Evolutionary conservation across 1,284 basidiomycete species (phyloP).

Genomic region (Microbotryum lychnidis-dioicae): DNA sequence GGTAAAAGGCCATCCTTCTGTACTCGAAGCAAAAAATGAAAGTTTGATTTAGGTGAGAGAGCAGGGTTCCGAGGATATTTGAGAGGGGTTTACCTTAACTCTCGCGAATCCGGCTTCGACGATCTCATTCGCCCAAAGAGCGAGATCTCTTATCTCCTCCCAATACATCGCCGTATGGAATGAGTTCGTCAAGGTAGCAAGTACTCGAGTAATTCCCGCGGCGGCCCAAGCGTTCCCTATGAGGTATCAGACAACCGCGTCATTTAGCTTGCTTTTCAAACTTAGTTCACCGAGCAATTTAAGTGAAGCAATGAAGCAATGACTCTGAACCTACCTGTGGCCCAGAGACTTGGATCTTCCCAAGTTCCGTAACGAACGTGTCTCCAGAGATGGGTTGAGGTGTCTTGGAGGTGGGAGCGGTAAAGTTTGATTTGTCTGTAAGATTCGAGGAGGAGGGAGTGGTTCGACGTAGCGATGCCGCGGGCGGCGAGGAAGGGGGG

Average conservation of each 20-base stretch:
- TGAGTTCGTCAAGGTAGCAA: too few species aligned
- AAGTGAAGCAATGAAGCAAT: too few species aligned
- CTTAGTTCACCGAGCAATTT: too few species aligned
- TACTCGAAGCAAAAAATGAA: neutral
- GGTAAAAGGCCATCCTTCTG: conserved; percentile 53
- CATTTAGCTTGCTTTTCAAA: too few species aligned
- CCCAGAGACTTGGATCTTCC: conserved; percentile 49
- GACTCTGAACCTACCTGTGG: conserved; percentile 48
- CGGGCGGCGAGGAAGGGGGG: conserved; percentile 87
- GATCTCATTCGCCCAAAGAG: conserved; percentile 9
- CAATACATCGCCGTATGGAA: too few species aligned
- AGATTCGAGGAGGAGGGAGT: conserved; percentile 57
- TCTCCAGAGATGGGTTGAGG: conserved; percentile 53
- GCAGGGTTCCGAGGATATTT: too few species aligned
- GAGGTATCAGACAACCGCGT: too few species aligned
- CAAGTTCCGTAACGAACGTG: conserved; percentile 55
- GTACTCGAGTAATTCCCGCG: conserved; percentile 46
- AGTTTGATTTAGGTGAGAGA: neutral
- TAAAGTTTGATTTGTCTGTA: conserved; percentile 75
- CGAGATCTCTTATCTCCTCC: conserved; percentile 52
- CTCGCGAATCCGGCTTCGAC: too few species aligned
- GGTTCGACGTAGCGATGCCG: conserved; percentile 61
- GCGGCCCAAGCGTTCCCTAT: conserved; percentile 77
- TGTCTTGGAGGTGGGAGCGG: conserved; percentile 45
- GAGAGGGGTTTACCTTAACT: too few species aligned